These are phyloP conservation scores for Trichopus zeylanicus DNA, from an alignment of 116 monocot genomes.

Conservation along the genomic window DNA sequence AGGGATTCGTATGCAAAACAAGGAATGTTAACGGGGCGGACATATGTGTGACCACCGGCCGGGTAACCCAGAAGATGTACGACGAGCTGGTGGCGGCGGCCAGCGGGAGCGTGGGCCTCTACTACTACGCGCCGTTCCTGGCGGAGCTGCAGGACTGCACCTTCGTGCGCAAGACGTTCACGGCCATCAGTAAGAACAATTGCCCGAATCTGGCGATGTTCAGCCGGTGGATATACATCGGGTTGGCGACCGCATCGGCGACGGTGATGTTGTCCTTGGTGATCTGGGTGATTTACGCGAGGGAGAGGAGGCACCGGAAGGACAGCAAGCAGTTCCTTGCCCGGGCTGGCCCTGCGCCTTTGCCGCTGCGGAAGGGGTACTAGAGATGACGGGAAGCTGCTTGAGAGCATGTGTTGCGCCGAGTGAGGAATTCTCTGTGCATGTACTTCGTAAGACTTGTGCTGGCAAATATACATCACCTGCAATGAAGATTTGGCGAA, in stretches of 20 bases:
- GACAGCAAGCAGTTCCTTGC: constrained; percentile 20
- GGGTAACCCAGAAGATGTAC: constrained; percentile 57
- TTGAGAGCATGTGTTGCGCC: too few relatives aligned
- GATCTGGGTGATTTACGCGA: constrained; percentile 86
- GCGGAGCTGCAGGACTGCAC: constrained; percentile 57
- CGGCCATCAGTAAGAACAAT: constrained; percentile 25
- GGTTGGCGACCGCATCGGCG: constrained; percentile 60
- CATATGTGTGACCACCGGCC: constrained; percentile 48
- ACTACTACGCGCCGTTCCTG: constrained; percentile 73
- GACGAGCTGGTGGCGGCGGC: constrained; percentile 47
- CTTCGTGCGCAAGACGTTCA: constrained; percentile 73
- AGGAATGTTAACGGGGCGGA: constrained; percentile 17
- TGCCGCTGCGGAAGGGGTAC: background rate
- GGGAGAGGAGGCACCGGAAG: constrained; percentile 65
- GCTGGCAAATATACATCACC: too few relatives aligned
- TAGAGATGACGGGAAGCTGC: background rate
- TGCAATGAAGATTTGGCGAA: too few relatives aligned
- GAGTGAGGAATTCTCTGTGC: too few relatives aligned
- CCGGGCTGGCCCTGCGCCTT: background rate
- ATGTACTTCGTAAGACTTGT: too few relatives aligned
- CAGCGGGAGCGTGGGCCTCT: constrained; percentile 40
- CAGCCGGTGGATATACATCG: constrained; percentile 56
- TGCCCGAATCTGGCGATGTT: constrained; percentile 60
- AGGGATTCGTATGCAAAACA: constrained; percentile 29
- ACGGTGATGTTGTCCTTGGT: constrained; percentile 81